phyloP scores from a whole-genome alignment of 768 basidiomycete species.

The Panus rudis region DNA sequence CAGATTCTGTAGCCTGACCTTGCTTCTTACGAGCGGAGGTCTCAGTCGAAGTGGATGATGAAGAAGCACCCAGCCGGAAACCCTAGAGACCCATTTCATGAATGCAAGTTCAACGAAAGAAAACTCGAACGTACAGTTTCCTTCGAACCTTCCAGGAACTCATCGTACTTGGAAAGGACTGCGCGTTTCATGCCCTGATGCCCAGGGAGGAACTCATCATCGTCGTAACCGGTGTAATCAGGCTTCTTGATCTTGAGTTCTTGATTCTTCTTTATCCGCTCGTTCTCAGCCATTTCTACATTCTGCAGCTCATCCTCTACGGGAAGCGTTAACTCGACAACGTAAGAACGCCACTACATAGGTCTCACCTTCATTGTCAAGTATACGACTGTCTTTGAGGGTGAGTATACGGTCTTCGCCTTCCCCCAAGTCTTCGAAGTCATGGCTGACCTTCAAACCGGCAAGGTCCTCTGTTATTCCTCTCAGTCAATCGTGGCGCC shows the following conservation, averaged over 20 bases:
- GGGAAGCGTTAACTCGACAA: too few relatives aligned
- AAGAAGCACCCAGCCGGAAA: constrained; percentile 72
- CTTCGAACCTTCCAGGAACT: constrained; percentile 69
- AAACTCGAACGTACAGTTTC: constrained; percentile 46
- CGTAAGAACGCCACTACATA: too few relatives aligned
- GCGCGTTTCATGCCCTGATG: constrained; percentile 74
- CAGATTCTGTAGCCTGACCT: constrained; percentile 45
- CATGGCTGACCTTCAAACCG: constrained; percentile 95
- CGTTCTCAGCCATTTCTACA: constrained; percentile 87
- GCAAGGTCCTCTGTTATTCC: constrained; percentile 66
- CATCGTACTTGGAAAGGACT: constrained; percentile 89
- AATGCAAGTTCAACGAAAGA: constrained; percentile 1
- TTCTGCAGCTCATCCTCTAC: constrained; percentile 98
- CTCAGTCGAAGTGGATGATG: constrained; percentile 33
- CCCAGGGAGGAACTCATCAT: constrained; percentile 82
- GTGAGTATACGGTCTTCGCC: constrained; percentile 95
- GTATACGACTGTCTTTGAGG: constrained; percentile 90
- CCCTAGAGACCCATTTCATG: constrained; percentile 41
- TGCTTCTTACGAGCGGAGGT: constrained; percentile 31
- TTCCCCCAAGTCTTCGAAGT: constrained; percentile 86
- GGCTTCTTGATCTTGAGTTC: constrained; percentile 84
- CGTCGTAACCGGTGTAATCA: constrained; percentile 93
- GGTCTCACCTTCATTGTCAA: constrained; percentile 83
- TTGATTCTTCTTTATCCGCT: constrained; percentile 68
- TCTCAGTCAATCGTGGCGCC: background rate